phyloP scores from a whole-genome alignment of 352 stramenopile species.

The Poterioochromonas sp. region DNA sequence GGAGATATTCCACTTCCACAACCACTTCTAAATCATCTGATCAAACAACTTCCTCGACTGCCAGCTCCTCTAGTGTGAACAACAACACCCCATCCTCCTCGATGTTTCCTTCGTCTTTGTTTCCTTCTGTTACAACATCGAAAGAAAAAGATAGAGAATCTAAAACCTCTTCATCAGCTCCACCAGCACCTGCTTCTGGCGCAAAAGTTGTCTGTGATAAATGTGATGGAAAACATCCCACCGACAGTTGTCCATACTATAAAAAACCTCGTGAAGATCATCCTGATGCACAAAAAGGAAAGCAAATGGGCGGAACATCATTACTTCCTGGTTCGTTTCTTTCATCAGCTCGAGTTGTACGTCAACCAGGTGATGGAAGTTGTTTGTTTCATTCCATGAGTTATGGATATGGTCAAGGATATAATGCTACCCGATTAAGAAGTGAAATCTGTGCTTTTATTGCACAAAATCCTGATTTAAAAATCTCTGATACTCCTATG shows the following conservation, averaged over 20 bases:
- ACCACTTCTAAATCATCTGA: no score
- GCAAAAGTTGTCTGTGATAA: constrained; percentile 40
- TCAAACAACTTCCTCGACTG: no score
- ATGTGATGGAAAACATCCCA: constrained; percentile 43
- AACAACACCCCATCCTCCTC: no score
- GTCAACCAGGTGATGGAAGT: constrained; percentile 42
- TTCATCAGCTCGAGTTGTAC: constrained; percentile 31
- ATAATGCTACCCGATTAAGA: constrained; percentile 33
- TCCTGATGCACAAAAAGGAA: constrained; percentile 37
- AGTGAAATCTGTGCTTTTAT: constrained; percentile 36
- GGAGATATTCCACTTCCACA: no score
- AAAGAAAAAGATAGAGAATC: no score
- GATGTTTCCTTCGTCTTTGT: no score
- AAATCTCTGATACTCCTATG: constrained; percentile 41
- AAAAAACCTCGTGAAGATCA: constrained; percentile 41
- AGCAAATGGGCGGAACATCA: constrained; percentile 33
- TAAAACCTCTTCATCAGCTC: not conserved
- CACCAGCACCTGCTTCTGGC: not conserved
- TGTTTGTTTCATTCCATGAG: constrained; percentile 45
- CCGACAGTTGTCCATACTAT: constrained; percentile 41
- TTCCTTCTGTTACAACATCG: no score
- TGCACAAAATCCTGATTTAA: constrained; percentile 27
- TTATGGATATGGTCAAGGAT: constrained; percentile 35
- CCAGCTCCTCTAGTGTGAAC: no score
- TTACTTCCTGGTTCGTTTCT: constrained; percentile 19